Evolutionary conservation across 2,329 filamentous ascomycete genomes (phyloP), one percentile per base, ranked within the genome.

Genomic region (Venturia effusa): DNA sequence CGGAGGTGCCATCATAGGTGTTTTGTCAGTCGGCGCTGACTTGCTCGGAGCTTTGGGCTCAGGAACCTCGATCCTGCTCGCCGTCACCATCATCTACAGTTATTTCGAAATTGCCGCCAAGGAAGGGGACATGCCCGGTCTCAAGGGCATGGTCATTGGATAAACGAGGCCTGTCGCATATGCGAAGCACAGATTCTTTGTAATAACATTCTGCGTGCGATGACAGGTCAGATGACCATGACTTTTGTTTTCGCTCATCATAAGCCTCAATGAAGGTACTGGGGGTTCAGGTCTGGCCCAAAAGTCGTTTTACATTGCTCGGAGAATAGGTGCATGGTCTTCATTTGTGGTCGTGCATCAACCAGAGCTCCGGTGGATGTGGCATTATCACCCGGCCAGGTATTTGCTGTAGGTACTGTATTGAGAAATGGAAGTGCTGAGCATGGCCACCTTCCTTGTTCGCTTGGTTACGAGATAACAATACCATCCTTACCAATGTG

Each of bases 101-200:
- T 99, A 99, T 82, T 99, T 99, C 73, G 94, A 99, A 78, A 99
- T 99, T 73, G 94, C 94, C 30, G 95, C 95, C 72, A 97, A 97
- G 81, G 94, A 99, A 79, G 94, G 94, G 71, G 94, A 99, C 76
- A 88, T 97, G 78, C 84, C 87, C 66, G 90, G 91, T 69, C 79
- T 88, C 65, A 86, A 86, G 77, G 85, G 85, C 62, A 84, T 87
- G 78, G 84, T 88, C 62, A 80, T 81, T 76, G 79, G 80, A 67
- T 79, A 76, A 67, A 68, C 6, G n/a, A 22, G n/a, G 27, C 37
- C 24, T 22, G 6, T 57, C 19, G 34, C 17, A 32, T 24, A 54
- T 54, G 48, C 24, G 30, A 34, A 57, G 15, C 17, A 34, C 30
- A 34, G 34, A 37, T 34, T 11, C 27, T 57, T 57, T 57, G 51